Conservation (phyloP, 192 early-diverging fungal genomes). For the Thamnidium elegans region DNA sequence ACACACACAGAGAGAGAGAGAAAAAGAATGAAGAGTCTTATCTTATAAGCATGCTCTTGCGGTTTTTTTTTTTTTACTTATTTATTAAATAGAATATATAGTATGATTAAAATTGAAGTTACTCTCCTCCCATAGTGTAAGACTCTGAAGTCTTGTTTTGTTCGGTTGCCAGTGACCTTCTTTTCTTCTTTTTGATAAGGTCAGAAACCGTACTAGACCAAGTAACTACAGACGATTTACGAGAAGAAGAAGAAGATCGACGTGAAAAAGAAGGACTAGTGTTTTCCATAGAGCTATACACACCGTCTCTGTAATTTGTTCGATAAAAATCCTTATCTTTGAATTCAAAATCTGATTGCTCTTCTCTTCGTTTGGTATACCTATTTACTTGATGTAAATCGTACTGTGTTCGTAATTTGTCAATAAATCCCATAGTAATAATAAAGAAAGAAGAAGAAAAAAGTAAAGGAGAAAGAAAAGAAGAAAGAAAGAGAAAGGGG, state of each 20-base stretch:
- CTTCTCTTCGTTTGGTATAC: constrained; percentile 24
- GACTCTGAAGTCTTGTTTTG: not conserved
- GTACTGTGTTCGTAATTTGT: constrained; percentile 13
- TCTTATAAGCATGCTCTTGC: no score
- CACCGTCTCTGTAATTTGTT: constrained; percentile 7
- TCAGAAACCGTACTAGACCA: not conserved
- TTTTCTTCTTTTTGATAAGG: not conserved
- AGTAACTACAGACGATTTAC: not conserved
- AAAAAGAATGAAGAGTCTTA: no score
- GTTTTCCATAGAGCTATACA: not conserved
- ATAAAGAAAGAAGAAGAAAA: not conserved
- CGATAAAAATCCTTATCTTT: constrained; percentile 13
- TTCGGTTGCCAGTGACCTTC: not conserved
- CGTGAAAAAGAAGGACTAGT: not conserved
- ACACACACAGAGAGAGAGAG: no score
- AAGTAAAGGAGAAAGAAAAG: not conserved
- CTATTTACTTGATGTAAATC: constrained; percentile 17
- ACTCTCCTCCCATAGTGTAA: not conserved
- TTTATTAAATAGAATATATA: no score
- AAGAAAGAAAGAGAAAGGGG: no score
- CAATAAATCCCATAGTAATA: constrained; percentile 27
- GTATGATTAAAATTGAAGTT: no score
- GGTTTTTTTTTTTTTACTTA: no score
- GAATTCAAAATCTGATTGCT: constrained; percentile 6
- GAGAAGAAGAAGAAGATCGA: not conserved